Evolutionary conservation across 306 rosid species (phyloP).

Genomic region (Cucurbita pepo): DNA sequence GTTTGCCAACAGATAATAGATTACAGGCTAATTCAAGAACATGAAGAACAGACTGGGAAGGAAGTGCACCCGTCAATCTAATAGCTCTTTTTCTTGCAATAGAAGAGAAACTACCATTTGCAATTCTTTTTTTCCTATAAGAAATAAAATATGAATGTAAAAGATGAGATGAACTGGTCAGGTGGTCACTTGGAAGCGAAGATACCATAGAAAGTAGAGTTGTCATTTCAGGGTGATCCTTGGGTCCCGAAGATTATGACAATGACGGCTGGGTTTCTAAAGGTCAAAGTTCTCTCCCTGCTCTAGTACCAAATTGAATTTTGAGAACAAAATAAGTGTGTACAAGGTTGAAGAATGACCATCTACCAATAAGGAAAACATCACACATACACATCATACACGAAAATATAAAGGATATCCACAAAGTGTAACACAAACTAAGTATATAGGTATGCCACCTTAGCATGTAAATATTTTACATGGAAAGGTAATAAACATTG

Average conservation of each 20-base stretch:
- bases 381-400: too few relatives aligned
- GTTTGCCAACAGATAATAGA: neutral
- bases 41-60: neutral
- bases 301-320: too few relatives aligned
- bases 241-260: too few relatives aligned
- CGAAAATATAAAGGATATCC: too few relatives aligned
- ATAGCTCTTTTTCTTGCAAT: neutral
- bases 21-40: too few relatives aligned
- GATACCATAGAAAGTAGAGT: too few relatives aligned
- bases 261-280: too few relatives aligned
- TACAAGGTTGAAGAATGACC: too few relatives aligned
- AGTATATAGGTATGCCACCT: neutral
- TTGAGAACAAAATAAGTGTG: too few relatives aligned
- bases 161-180: neutral
- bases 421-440: neutral
- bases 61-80: neutral
- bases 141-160: neutral
- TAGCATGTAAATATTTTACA: neutral
- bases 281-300: too few relatives aligned
- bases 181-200: neutral
- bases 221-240: too few relatives aligned
- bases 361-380: too few relatives aligned
- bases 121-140: neutral
- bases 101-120: neutral
- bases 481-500: neutral